Base-by-base conservation (phyloP, 345 rosid genomes). In the Lepidium africanum region DNA sequence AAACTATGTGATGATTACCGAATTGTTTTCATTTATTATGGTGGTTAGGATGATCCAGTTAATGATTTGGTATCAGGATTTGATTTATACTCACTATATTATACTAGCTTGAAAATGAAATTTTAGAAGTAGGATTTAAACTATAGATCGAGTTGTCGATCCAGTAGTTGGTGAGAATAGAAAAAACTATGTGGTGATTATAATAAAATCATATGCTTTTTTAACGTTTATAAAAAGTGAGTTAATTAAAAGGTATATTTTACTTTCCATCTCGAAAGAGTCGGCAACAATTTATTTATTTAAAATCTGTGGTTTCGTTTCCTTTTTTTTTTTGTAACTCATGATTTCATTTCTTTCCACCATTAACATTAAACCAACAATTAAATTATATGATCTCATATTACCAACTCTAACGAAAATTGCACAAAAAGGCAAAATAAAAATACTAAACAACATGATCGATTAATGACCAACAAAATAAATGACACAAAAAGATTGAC, bases 321-420 rank as follows among this genome's bases (percentile, higher is more conserved):
- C n/a, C n/a, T n/a, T n/a, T n/a, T n/a, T n/a, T n/a, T n/a, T n/a
- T n/a, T n/a, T n/a, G n/a, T n/a, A n/a, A n/a, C n/a, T n/a, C n/a
- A n/a, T 30, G 33, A 25, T 37, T 14, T 45, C 16, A 19, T 54
- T 54, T 30, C 21, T 35, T 47, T 38, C 6, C 39, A 43, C 43
- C 35, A 1, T 9, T 9, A 41, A 41, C 49, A 16, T 16, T 40
- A 40, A 42, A 52, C 16, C 17, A 52, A 33, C 38, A 54, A 70
- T 42, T 52, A 21, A 61, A 36, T 33, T 40, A n/a, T 54, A 43
- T 62, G 54, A 52, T 62, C 69, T 71, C 69, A 43, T 10, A 43
- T 61, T 62, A 71, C 69, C 75, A 71, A 71, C 75, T 71, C 56
- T 45, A 33, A 45, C 23, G 63, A 62, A 14, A 71, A 53, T n/a